A percentile compares a stretch with the other conserved stretches of the same genome.
Conservation (phyloP, 495 filamentous ascomycete genomes). For the Penicillium cosmopolitanum region DNA sequence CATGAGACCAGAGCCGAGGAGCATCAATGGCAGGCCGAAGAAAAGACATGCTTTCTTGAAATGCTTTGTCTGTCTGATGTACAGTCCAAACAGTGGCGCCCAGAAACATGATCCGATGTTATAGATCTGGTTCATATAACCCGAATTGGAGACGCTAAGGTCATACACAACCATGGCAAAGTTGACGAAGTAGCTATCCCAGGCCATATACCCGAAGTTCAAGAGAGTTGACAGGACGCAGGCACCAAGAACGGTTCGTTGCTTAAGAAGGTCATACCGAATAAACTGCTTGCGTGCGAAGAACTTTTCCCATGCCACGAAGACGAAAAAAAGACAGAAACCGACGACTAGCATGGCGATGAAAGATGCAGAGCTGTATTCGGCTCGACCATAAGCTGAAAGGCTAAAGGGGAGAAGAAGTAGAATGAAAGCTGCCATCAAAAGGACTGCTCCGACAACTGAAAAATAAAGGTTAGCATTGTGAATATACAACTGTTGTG, state of each 20-base stretch:
- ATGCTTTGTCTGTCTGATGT: constrained; percentile 57
- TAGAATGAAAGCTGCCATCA: constrained; percentile 58
- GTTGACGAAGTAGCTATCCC: constrained; percentile 66
- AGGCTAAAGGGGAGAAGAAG: constrained; percentile 67
- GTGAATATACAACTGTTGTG: neutral
- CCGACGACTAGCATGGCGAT: constrained; percentile 61
- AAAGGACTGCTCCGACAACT: constrained; percentile 55
- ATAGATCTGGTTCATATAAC: constrained; percentile 69
- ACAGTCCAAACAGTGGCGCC: constrained; percentile 54
- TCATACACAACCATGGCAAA: constrained; percentile 67
- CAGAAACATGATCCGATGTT: constrained; percentile 65
- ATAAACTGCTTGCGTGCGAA: constrained; percentile 60
- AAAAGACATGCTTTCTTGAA: constrained; percentile 60
- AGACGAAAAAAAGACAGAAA: constrained; percentile 52
- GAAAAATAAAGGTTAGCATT: neutral
- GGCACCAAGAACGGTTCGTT: constrained; percentile 69
- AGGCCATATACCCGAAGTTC: constrained; percentile 64
- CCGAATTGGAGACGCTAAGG: constrained; percentile 57
- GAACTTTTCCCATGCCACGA: constrained; percentile 58
- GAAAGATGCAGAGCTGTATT: constrained; percentile 52
- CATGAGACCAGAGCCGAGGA: constrained; percentile 66
- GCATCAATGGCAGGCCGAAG: constrained; percentile 61
- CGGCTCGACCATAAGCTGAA: constrained; percentile 40
- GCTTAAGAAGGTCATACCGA: constrained; percentile 56
- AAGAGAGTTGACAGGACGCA: constrained; percentile 55